Percentiles rank a stretch among this genome's conserved stretches.
Evolutionary conservation across 306 rosid species (phyloP).

Genomic region (Macrotyloma uniflorum): DNA sequence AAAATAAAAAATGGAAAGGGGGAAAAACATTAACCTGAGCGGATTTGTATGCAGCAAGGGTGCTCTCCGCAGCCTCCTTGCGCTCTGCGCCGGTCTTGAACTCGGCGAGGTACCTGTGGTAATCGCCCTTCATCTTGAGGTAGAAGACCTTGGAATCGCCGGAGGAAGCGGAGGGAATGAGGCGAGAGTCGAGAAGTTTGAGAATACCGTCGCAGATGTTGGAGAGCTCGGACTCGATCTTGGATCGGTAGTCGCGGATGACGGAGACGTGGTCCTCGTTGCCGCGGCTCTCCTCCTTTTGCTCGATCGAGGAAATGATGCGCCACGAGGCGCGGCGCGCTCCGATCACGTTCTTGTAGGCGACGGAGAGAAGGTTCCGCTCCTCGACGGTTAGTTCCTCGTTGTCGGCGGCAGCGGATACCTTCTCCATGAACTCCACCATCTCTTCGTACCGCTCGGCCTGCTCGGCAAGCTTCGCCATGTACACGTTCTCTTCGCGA

Average conservation of each 20-base stretch:
- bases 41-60: conserved; percentile 90
- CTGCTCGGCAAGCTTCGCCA: conserved; percentile 99
- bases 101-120: conserved; percentile 96
- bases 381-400: conserved; percentile 96
- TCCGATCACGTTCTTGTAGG: conserved; percentile 95
- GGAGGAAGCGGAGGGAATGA: conserved; percentile 81
- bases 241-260: conserved; percentile 95
- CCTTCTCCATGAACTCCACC: conserved; percentile 99
- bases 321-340: conserved; percentile 97
- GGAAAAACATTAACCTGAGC: conserved; percentile 72
- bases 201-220: conserved; percentile 94
- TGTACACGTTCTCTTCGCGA: conserved; percentile 94
- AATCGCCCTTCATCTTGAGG: conserved; percentile 99
- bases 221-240: conserved; percentile 93
- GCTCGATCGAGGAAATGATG: conserved; percentile 96
- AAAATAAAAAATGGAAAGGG: background rate
- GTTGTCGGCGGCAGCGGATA: conserved; percentile 77
- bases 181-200: conserved; percentile 94
- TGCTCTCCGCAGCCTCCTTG: conserved; percentile 98
- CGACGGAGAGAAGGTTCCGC: conserved; percentile 93
- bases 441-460: conserved; percentile 99
- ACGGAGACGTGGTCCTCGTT: conserved; percentile 88
- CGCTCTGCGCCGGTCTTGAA: conserved; percentile 97
- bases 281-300: conserved; percentile 99
- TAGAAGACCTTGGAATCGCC: conserved; percentile 98